Conservation (phyloP, 2,329 filamentous ascomycete genomes). For the Ophiognomonia clavigignenti-juglandacearum region DNA sequence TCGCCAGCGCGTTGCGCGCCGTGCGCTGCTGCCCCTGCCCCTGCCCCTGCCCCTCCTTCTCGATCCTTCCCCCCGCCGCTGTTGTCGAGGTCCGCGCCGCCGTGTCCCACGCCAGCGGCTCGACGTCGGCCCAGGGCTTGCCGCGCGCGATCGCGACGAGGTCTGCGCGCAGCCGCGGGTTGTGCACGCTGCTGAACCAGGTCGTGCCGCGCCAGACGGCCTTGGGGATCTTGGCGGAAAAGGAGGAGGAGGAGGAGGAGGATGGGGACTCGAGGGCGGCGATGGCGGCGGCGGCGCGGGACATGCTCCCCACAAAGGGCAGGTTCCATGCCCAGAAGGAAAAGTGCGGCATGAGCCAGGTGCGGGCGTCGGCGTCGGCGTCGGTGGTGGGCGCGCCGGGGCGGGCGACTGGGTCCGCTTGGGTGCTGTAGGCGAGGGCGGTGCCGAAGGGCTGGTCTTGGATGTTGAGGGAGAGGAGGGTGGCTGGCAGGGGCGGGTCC, state of each 20-base stretch:
- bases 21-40: too few relatives aligned
- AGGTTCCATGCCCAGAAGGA: constrained; percentile 50
- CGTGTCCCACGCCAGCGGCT: constrained; percentile 32
- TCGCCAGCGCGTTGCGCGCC: constrained; percentile 38
- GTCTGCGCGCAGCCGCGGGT: constrained; percentile 35
- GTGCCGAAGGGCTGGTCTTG: constrained; percentile 41
- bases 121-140: constrained; percentile 43
- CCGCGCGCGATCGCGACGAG: constrained; percentile 30
- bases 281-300: constrained; percentile 34
- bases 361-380: constrained; percentile 24
- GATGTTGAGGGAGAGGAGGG: constrained; percentile 47
- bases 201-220: constrained; percentile 49
- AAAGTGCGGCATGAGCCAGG: constrained; percentile 52
- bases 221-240: constrained; percentile 32
- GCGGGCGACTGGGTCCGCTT: constrained; percentile 30
- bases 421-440: constrained; percentile 43
- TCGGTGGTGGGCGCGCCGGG: constrained; percentile 17
- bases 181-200: constrained; percentile 43
- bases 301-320: constrained; percentile 41
- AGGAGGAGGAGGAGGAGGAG: constrained; percentile 16
- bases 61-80: too few relatives aligned
- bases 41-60: too few relatives aligned
- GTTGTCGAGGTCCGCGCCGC: constrained; percentile 5
- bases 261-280: constrained; percentile 34
- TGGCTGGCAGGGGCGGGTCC: constrained; percentile 41